These are phyloP conservation scores for Draba incana DNA, from an alignment of 345 rosid genomes.

Conservation along the genomic window DNA sequence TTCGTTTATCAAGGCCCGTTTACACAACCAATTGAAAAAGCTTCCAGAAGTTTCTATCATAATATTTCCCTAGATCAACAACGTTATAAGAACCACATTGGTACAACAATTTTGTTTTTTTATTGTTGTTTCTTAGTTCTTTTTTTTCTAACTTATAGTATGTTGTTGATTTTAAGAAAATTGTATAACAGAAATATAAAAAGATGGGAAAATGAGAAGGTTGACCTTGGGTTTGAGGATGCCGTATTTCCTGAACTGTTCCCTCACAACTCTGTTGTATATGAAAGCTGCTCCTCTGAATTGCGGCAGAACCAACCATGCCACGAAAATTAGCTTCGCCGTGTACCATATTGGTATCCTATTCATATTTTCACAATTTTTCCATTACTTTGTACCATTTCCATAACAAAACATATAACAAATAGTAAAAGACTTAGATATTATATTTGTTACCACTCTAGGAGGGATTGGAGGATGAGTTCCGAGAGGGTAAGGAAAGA, in stretches of 20 bases:
- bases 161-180: neutral
- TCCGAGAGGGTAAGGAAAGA: constrained; percentile 77
- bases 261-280: constrained; percentile 61
- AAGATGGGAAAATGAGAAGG: neutral
- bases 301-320: constrained; percentile 83
- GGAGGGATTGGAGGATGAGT: constrained; percentile 65
- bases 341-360: constrained; percentile 92
- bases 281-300: constrained; percentile 80
- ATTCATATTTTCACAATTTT: neutral
- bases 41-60: no score
- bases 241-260: constrained; percentile 52
- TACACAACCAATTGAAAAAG: no score
- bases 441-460: constrained; percentile 57
- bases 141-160: no score
- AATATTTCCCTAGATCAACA: no score
- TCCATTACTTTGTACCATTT: neutral
- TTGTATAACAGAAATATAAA: no score
- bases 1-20: no score
- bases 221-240: constrained; percentile 30
- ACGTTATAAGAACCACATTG: no score
- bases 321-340: constrained; percentile 55
- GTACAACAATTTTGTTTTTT: no score
- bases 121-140: no score
- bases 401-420: neutral
- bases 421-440: neutral